A percentile compares a stretch with the other conserved stretches of the same genome.
phyloP scores from a whole-genome alignment of 345 rosid genomes.

The Theobroma cacao region DNA sequence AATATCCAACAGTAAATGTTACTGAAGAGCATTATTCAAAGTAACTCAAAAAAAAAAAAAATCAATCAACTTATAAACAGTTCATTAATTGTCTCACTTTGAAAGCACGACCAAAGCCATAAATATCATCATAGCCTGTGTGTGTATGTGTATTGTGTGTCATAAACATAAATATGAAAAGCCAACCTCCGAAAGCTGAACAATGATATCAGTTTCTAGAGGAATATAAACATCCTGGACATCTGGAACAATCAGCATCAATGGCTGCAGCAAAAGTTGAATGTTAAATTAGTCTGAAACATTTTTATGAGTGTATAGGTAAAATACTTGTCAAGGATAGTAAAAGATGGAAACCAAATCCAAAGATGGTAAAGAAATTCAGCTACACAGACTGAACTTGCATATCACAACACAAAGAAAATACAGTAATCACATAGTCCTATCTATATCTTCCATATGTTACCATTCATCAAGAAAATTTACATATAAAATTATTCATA shows the following conservation, averaged over 20 bases:
- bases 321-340: neutral
- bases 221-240: constrained; percentile 96
- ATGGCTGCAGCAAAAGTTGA: constrained; percentile 55
- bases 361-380: neutral
- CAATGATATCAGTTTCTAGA: constrained; percentile 79
- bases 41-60: constrained; percentile 13
- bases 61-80: neutral
- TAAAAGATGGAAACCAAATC: neutral
- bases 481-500: neutral
- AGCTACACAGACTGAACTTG: neutral
- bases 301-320: neutral
- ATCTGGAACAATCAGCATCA: constrained; percentile 98
- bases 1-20: neutral
- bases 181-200: constrained; percentile 84
- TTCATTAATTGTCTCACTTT: neutral
- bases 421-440: neutral
- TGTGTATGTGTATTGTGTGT: neutral
- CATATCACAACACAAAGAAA: neutral
- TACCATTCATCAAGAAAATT: neutral
- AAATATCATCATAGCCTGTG: neutral
- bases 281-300: constrained; percentile 15
- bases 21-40: neutral
- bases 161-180: neutral
- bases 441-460: neutral
- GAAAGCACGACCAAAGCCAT: neutral